Conservation (phyloP, 1,284 basidiomycete genomes). For the Ustilago loliicola region DNA sequence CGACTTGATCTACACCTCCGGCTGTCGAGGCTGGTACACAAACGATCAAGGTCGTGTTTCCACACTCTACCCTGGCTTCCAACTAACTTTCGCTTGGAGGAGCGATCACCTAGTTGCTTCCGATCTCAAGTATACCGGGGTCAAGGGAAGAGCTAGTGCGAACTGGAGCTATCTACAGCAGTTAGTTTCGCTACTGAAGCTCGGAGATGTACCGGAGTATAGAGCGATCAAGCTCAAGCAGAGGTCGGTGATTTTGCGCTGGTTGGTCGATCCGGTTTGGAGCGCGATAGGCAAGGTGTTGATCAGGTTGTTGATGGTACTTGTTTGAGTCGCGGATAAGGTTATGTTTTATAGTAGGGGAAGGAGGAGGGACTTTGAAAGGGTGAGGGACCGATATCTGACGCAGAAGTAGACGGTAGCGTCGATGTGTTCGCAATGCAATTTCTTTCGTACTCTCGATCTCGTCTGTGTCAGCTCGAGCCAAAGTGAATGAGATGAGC, state of each 20-base stretch:
- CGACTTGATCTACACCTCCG: conserved; percentile 40
- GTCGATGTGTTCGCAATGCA: background rate
- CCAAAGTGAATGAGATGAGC: too few relatives aligned
- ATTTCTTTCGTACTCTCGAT: background rate
- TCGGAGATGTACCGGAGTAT: conserved; percentile 42
- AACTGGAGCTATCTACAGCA: conserved; percentile 29
- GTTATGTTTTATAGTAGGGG: conserved; percentile 25
- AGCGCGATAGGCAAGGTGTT: background rate
- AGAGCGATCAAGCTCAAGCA: conserved; percentile 6
- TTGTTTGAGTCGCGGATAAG: conserved; percentile 27
- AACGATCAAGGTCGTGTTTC: conserved; percentile 33
- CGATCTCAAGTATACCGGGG: conserved; percentile 26
- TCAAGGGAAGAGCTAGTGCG: conserved; percentile 9
- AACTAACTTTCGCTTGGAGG: conserved; percentile 35
- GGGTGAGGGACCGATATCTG: conserved; percentile 19
- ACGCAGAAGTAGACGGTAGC: background rate
- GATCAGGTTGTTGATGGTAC: conserved; percentile 11
- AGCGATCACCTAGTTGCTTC: conserved; percentile 31
- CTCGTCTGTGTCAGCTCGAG: background rate
- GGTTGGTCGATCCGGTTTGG: conserved; percentile 4
- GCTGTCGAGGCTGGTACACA: conserved; percentile 50
- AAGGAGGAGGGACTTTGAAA: conserved; percentile 17
- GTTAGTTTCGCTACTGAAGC: conserved; percentile 18
- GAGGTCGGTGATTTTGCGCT: conserved; percentile 1
- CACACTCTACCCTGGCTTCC: conserved; percentile 38